These are phyloP conservation scores for Hyphopichia burtonii DNA, from an alignment of 1,139 yeast genomes.

Conservation along the genomic window DNA sequence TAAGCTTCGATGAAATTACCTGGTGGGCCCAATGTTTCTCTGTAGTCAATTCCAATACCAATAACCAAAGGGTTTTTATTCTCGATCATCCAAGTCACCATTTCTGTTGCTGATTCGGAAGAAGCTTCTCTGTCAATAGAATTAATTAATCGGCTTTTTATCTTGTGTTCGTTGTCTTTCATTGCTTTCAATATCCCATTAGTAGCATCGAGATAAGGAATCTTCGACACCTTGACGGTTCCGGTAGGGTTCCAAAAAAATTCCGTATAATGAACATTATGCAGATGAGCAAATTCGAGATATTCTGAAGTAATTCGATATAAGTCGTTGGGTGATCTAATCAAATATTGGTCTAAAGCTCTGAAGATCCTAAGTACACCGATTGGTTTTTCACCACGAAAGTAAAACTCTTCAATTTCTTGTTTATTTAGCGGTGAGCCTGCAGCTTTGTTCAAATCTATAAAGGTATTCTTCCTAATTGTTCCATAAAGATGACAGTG, in stretches of 20 bases:
- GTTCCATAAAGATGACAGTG: constrained; percentile 25
- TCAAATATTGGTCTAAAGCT: constrained; percentile 16
- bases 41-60: constrained; percentile 24
- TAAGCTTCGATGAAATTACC: constrained; percentile 18
- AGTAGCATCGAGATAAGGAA: constrained; percentile 17
- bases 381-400: constrained; percentile 22
- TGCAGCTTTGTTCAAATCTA: constrained; percentile 15
- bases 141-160: constrained; percentile 16
- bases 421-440: constrained; percentile 12
- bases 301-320: constrained; percentile 18
- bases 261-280: constrained; percentile 19
- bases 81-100: constrained; percentile 12
- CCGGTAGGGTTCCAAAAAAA: constrained; percentile 27
- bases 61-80: constrained; percentile 13
- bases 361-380: constrained; percentile 21
- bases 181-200: constrained; percentile 18
- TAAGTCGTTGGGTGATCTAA: constrained; percentile 16
- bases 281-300: constrained; percentile 14
- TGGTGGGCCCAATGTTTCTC: constrained; percentile 22
- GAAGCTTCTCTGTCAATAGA: constrained; percentile 20
- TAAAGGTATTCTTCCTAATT: constrained; percentile 16
- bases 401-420: constrained; percentile 18
- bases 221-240: constrained; percentile 17
- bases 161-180: constrained; percentile 12
- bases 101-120: constrained; percentile 15